A percentile compares a stretch with the other conserved stretches of the same genome.
phyloP scores from a whole-genome alignment of 139 green algal species.

The Chlorella sp. region DNA sequence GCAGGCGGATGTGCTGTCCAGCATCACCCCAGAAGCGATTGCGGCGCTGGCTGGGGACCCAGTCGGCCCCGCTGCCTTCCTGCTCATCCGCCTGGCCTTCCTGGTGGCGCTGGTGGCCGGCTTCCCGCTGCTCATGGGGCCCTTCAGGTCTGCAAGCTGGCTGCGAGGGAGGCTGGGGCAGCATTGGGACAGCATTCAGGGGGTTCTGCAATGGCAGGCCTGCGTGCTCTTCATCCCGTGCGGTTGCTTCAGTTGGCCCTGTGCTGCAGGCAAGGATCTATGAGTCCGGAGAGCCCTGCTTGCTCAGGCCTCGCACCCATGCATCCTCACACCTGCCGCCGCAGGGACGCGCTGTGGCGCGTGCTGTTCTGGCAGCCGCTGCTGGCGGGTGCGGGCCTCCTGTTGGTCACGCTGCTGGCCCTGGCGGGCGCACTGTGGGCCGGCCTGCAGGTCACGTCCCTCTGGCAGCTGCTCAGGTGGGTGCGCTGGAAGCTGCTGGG shows the following conservation, averaged over 20 bases:
- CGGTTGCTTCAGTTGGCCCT: neutral
- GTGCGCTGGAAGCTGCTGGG: neutral
- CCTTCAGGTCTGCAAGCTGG: conserved; percentile 18
- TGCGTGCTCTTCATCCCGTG: neutral
- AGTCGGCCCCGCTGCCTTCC: neutral
- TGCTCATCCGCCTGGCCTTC: conserved; percentile 15
- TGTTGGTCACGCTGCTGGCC: conserved; percentile 14
- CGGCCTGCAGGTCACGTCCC: neutral
- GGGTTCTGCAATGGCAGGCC: too few species aligned
- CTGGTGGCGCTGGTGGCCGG: neutral
- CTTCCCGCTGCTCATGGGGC: conserved; percentile 23
- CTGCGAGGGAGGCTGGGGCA: too few species aligned
- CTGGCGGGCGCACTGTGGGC: conserved; percentile 7
- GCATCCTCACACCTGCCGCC: neutral
- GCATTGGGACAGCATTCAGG: too few species aligned
- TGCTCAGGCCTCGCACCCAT: neutral
- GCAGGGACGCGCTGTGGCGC: conserved; percentile 22
- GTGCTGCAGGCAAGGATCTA: neutral
- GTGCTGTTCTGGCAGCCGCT: conserved; percentile 29
- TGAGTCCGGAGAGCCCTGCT: neutral
- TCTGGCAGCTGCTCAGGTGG: conserved; percentile 22
- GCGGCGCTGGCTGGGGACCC: neutral
- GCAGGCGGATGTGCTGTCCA: conserved; percentile 1
- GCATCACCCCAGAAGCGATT: conserved; percentile 6
- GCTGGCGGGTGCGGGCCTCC: neutral